Percentiles rank a stretch among this genome's conserved stretches.
Conservation (phyloP, 805 yeast species). For the Candida lessepsii region DNA sequence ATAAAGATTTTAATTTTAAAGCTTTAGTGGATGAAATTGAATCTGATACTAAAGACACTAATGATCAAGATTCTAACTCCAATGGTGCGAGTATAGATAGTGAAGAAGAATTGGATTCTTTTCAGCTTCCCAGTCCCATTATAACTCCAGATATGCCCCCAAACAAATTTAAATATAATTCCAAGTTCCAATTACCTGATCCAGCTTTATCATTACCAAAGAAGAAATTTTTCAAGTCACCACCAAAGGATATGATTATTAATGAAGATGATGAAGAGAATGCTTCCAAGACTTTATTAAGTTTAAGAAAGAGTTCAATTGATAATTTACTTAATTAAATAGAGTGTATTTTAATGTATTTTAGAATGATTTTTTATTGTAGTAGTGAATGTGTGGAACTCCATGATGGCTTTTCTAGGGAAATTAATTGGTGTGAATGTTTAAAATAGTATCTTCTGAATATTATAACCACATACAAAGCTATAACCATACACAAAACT, state of each 20-base stretch:
- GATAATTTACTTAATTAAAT: slow-evolving; percentile 40
- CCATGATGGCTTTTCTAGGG: no score
- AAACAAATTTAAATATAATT: slow-evolving; percentile 10
- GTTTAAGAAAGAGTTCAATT: slow-evolving; percentile 41
- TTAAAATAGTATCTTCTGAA: no score
- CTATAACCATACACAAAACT: no score
- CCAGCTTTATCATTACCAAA: slow-evolving; percentile 34
- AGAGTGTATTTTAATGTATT: slow-evolving; percentile 1
- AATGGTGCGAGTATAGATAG: slow-evolving; percentile 6
- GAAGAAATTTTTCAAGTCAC: slow-evolving; percentile 30
- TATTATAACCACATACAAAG: no score
- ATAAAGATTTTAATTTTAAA: slow-evolving; percentile 53
- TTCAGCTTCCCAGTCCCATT: slow-evolving; percentile 18
- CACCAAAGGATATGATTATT: slow-evolving; percentile 26
- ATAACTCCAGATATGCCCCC: slow-evolving; percentile 19
- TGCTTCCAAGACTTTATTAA: slow-evolving; percentile 38
- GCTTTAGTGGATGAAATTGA: slow-evolving; percentile 18
- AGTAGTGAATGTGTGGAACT: no score
- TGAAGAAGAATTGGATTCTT: slow-evolving; percentile 14
- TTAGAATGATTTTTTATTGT: no score
- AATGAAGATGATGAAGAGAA: slow-evolving; percentile 22
- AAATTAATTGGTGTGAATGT: no score
- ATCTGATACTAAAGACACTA: neutral
- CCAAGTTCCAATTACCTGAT: slow-evolving; percentile 37
- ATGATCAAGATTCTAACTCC: neutral